These are phyloP conservation scores for Triticum urartu DNA, from an alignment of 176 grass and related monocot species.

Conservation along the genomic window DNA sequence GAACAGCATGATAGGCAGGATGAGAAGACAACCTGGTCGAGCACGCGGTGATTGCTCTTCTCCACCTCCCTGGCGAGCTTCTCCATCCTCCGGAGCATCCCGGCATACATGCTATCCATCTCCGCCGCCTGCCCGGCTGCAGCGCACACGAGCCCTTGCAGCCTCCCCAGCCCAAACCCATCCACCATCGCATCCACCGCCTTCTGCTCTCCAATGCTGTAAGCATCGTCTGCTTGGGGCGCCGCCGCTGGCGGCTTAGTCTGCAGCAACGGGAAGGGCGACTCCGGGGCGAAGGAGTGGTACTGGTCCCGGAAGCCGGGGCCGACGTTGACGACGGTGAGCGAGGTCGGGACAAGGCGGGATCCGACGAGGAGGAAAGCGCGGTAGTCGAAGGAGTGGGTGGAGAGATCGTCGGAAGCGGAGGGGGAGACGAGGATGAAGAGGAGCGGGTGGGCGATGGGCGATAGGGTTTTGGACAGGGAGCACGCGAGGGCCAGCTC, in stretches of 20 bases:
- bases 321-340: conserved; percentile 48
- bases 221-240: not conserved
- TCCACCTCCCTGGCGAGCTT: conserved; percentile 59
- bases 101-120: conserved; percentile 57
- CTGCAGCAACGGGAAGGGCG: conserved; percentile 45
- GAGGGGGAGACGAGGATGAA: conserved; percentile 32
- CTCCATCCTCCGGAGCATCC: conserved; percentile 61
- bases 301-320: conserved; percentile 54
- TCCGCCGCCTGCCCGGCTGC: not conserved
- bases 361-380: conserved; percentile 51
- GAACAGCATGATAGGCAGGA: not conserved
- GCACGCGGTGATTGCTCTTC: conserved; percentile 48
- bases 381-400: conserved; percentile 41
- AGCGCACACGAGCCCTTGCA: conserved; percentile 32
- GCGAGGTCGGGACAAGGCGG: conserved; percentile 43
- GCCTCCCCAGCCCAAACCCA: conserved; percentile 38
- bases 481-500: conserved; percentile 47
- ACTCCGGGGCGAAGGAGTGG: conserved; percentile 44
- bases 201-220: conserved; percentile 37
- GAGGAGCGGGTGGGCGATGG: conserved; percentile 23
- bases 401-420: conserved; percentile 20
- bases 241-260: not conserved
- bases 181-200: conserved; percentile 36
- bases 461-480: conserved; percentile 22
- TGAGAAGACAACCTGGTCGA: conserved; percentile 47